Evolutionary conservation across 768 basidiomycete genomes (phyloP).

Genomic region (Termitomyces sp.): DNA sequence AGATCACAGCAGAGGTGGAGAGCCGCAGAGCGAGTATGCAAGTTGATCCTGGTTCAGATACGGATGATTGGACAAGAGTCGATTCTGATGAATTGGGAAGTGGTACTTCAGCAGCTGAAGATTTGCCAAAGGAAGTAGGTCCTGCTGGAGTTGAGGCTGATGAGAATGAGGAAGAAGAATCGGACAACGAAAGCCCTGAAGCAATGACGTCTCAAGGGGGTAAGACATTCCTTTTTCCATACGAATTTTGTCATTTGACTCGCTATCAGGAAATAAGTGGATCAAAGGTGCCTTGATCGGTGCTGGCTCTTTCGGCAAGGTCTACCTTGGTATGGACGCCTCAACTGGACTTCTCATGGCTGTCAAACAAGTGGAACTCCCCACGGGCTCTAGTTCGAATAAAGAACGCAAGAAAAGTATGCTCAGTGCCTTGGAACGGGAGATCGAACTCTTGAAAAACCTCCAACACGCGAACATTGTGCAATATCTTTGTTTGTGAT

Average conservation of each 20-base stretch:
- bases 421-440: constrained; percentile 86
- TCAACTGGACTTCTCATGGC: constrained; percentile 90
- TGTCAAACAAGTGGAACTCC: constrained; percentile 94
- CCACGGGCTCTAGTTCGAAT: constrained; percentile 75
- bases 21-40: constrained; percentile 54
- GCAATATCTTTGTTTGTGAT: constrained; percentile 84
- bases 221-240: constrained; percentile 19
- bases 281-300: constrained; percentile 95
- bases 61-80: constrained; percentile 74
- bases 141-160: constrained; percentile 39
- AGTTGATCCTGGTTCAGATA: constrained; percentile 35
- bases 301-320: constrained; percentile 91
- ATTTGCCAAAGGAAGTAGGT: constrained; percentile 41
- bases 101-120: constrained; percentile 30
- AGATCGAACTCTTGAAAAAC: constrained; percentile 91
- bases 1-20: constrained; percentile 94
- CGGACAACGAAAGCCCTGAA: constrained; percentile 43
- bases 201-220: constrained; percentile 47
- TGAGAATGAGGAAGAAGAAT: constrained; percentile 38
- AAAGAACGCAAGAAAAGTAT: constrained; percentile 93
- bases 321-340: constrained; percentile 94
- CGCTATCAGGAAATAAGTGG: constrained; percentile 77
- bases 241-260: background rate
- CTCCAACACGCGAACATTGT: constrained; percentile 95
- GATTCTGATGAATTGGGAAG: constrained; percentile 40